Evolutionary conservation across 768 basidiomycete genomes (phyloP).

Genomic region (Lyophyllum semitale): DNA sequence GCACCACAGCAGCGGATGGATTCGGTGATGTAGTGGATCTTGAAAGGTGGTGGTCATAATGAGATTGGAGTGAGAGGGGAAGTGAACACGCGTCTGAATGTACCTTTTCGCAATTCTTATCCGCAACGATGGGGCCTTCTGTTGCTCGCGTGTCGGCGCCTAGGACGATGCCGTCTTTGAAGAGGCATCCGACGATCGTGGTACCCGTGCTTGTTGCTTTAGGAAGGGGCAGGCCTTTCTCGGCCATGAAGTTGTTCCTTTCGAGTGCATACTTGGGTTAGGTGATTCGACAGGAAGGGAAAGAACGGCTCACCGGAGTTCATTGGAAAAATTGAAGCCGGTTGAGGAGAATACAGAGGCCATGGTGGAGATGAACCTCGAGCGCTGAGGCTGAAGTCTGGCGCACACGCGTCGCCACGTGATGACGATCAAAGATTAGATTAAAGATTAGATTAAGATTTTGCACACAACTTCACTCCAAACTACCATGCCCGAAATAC

Average conservation of each 20-base stretch:
- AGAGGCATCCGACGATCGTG: slow-evolving; percentile 96
- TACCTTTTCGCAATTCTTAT: slow-evolving; percentile 99
- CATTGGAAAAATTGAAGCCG: slow-evolving; percentile 82
- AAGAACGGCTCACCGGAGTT: slow-evolving; percentile 49
- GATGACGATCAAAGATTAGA: slow-evolving; percentile 18
- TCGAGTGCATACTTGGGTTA: not conserved
- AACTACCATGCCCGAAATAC: slow-evolving; percentile 39
- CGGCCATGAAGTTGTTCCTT: slow-evolving; percentile 73
- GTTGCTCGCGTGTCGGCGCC: slow-evolving; percentile 98
- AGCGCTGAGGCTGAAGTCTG: not conserved
- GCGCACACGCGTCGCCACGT: slow-evolving; percentile 33
- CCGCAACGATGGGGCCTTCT: slow-evolving; percentile 90
- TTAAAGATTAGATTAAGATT: slow-evolving; percentile 26
- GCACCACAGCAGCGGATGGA: slow-evolving; percentile 97
- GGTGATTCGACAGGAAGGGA: not conserved
- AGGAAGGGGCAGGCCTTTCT: slow-evolving; percentile 73
- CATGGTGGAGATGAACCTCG: slow-evolving; percentile 32
- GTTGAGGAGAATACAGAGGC: slow-evolving; percentile 49
- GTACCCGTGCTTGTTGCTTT: slow-evolving; percentile 94
- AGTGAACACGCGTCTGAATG: slow-evolving; percentile 14
- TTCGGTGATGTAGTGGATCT: slow-evolving; percentile 98
- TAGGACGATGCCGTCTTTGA: slow-evolving; percentile 88
- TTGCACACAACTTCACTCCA: not conserved
- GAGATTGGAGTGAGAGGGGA: not conserved
- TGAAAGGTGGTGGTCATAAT: not conserved